A percentile compares a stretch with the other conserved stretches of the same genome.
Evolutionary conservation across 2,329 filamentous ascomycete genomes (phyloP).

Genomic region (Aspergillus niger): DNA sequence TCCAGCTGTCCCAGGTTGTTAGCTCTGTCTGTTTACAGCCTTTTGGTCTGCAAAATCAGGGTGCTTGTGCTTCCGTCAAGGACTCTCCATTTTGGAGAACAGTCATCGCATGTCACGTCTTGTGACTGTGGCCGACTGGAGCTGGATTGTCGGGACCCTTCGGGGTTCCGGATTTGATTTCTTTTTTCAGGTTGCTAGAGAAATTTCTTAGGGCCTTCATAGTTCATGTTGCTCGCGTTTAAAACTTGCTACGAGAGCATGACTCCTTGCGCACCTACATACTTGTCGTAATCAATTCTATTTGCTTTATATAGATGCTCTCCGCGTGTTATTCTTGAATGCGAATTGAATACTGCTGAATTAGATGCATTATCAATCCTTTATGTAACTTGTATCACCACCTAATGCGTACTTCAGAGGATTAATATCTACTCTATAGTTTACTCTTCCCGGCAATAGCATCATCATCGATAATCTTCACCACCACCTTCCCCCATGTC

Average conservation of each 20-base stretch:
- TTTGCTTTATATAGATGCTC: not conserved
- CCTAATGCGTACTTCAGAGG: not conserved
- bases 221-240: constrained; percentile 46
- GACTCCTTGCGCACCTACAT: constrained; percentile 51
- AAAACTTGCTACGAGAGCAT: constrained; percentile 43
- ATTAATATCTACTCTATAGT: constrained; percentile 27
- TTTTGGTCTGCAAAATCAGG: constrained; percentile 3
- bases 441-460: constrained; percentile 49
- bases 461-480: constrained; percentile 76
- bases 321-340: not conserved
- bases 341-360: not conserved
- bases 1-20: constrained; percentile 38
- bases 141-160: constrained; percentile 36
- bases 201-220: constrained; percentile 46
- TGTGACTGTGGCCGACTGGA: constrained; percentile 46
- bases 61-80: constrained; percentile 21
- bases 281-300: not conserved
- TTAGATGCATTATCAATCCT: too few relatives aligned
- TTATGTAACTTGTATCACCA: not conserved
- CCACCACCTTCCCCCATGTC: constrained; percentile 95
- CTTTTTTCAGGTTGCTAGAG: constrained; percentile 38
- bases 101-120: constrained; percentile 43
- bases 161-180: constrained; percentile 12
- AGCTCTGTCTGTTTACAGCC: constrained; percentile 4
- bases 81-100: constrained; percentile 39